Evolutionary conservation across 306 rosid species (phyloP), one percentile per base, ranked within the genome.

Genomic region (Cucurbita argyrosperma): DNA sequence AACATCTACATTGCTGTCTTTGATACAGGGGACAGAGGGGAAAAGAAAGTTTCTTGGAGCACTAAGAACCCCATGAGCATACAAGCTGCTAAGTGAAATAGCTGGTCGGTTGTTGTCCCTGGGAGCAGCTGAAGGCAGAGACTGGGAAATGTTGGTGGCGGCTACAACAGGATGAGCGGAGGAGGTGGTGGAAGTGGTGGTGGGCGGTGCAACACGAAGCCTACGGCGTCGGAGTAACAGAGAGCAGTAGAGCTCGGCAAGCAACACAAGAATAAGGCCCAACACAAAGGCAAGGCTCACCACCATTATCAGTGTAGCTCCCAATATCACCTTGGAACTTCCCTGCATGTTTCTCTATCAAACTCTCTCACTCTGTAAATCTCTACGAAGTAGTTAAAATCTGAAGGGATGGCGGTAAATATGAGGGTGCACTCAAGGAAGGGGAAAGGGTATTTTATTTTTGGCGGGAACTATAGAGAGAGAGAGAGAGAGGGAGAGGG

Each of bases 231-330:
- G 88, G 84, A 87, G 88, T 55, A 94, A 80, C 76, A 94, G 96
- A 73, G 99, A 91, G 45, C 99, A 94, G 81, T 91, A 94, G 84
- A 94, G 96, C 82, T 94, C 96, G 10, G 90, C 95, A 0, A 94
- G 85, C 39, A 94, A 88, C 7, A 91, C 96, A 1, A 94, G 59
- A 52, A 94, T 89, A 51, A 94, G 91, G 47, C 87, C 96, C 6
- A 94, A 80, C 19, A 94, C 95, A 60, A 91, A 64, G 66, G 92
- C 97, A 68, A 94, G 97, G 84, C 76, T 84, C 23, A 88, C 88
- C 74, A 91, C 90, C 95, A 89, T 88, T 26, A 85, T 90, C 67
- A 94, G 84, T 56, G 97, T 91, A 49, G 95, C 96, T 49, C 88
- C 97, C 94, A 94, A 82, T 21, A 91, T 89, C 74, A 88, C 86